Percentiles rank a stretch among this genome's conserved stretches.
Evolutionary conservation across 805 yeast species (phyloP).

Genomic region (Candida wancherniae): DNA sequence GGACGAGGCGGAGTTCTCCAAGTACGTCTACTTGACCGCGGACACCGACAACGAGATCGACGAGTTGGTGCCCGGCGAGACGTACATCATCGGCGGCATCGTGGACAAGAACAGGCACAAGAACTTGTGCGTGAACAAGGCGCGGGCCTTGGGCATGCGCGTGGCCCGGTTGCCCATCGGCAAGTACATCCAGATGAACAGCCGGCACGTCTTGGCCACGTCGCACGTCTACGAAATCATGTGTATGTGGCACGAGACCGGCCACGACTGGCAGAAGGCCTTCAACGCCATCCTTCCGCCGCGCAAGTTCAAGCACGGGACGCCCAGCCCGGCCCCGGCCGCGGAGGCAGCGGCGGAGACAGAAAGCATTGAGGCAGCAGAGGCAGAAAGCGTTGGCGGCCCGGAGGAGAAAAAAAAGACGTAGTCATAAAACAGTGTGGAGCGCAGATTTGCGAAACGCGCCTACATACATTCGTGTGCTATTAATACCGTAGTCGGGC

Average conservation of each 20-base stretch:
- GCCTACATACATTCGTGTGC: too few species aligned
- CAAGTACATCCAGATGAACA: conserved; percentile 74
- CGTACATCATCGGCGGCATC: conserved; percentile 91
- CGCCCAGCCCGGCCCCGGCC: conserved; percentile 1
- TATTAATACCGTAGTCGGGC: too few species aligned
- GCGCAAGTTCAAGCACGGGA: conserved; percentile 47
- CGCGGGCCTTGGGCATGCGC: conserved; percentile 60
- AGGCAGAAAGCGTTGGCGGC: not conserved
- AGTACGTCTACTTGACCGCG: conserved; percentile 71
- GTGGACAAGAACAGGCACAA: conserved; percentile 93
- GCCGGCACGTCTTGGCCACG: conserved; percentile 86
- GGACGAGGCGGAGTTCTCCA: conserved; percentile 29
- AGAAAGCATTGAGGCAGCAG: not conserved
- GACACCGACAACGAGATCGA: conserved; percentile 73
- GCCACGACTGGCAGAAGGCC: conserved; percentile 77
- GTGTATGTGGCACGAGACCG: conserved; percentile 68
- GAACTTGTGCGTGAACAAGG: conserved; percentile 74
- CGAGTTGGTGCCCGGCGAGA: conserved; percentile 59
- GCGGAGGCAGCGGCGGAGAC: not conserved
- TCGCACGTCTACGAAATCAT: conserved; percentile 91
- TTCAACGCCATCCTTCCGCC: conserved; percentile 85
- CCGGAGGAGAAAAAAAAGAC: too few species aligned
- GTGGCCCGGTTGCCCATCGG: conserved; percentile 85
- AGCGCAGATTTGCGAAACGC: too few species aligned
- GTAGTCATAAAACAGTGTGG: too few species aligned